Evolutionary conservation across 148 eudicot species (phyloP).

Genomic region (Polygonum maritimum): DNA sequence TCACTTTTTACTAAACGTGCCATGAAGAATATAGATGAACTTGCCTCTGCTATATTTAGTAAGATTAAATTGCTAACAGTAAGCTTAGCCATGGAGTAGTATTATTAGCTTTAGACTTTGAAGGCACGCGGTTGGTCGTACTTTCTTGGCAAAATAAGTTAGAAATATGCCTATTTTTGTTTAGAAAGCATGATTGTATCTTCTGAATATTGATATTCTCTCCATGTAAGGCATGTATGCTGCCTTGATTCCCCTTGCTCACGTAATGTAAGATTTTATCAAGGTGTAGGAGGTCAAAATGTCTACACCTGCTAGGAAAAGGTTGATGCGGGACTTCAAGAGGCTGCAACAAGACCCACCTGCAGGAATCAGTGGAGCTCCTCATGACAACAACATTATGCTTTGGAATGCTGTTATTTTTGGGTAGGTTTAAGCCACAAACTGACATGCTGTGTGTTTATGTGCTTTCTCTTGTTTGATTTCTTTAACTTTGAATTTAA

Average conservation of each 20-base stretch:
- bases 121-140: not conserved
- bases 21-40: too few species aligned
- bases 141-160: too few species aligned
- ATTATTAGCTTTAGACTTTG: not conserved
- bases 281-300: conserved; percentile 35
- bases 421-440: conserved; percentile 29
- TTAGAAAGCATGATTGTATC: not conserved
- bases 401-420: conserved; percentile 77
- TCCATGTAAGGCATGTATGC: not conserved
- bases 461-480: not conserved
- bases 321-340: conserved; percentile 72
- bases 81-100: not conserved
- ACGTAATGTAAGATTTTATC: not conserved
- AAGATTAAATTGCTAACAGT: too few species aligned
- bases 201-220: not conserved
- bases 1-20: too few species aligned
- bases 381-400: conserved; percentile 64
- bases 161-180: not conserved
- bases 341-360: conserved; percentile 70
- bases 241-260: not conserved
- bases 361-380: conserved; percentile 72
- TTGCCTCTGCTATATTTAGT: too few species aligned
- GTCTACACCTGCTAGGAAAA: conserved; percentile 67
- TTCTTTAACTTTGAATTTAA: not conserved
- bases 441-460: not conserved